A percentile compares a stretch with the other conserved stretches of the same genome.
phyloP scores from a whole-genome alignment of 2,329 filamentous ascomycete genomes.

The Herpomyces periplanetae region DNA sequence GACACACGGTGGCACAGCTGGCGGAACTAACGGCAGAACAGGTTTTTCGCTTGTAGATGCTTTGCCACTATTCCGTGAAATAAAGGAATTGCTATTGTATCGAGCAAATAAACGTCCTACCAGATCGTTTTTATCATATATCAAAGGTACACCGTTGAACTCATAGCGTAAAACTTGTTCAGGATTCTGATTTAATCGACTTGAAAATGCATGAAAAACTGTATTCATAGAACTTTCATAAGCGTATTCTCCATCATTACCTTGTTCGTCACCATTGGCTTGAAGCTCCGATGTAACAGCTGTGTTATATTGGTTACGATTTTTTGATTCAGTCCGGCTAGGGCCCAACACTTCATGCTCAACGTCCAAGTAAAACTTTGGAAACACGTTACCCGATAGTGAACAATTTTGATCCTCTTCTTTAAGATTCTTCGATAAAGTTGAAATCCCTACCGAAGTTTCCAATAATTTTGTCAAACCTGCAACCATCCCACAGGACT shows the following conservation, averaged over 20 bases:
- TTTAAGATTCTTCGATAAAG: too few relatives aligned
- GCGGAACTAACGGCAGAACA: constrained; percentile 5
- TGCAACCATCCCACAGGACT: too few relatives aligned
- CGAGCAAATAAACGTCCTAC: constrained; percentile 22
- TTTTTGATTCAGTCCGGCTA: too few relatives aligned
- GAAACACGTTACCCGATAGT: too few relatives aligned
- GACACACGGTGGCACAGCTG: constrained; percentile 25
- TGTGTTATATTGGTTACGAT: too few relatives aligned
- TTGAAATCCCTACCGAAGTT: too few relatives aligned
- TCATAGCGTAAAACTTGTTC: constrained; percentile 51
- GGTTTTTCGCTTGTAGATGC: constrained; percentile 6
- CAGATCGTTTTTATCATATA: constrained; percentile 39
- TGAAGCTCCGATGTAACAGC: too few relatives aligned
- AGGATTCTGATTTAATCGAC: constrained; percentile 35
- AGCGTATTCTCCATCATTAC: constrained; percentile 17
- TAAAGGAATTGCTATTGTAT: constrained; percentile 5
- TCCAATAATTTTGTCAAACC: too few relatives aligned
- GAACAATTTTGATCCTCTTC: too few relatives aligned
- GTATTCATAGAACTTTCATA: constrained; percentile 37
- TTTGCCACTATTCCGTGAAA: constrained; percentile 4
- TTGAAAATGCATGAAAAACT: constrained; percentile 40
- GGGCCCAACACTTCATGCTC: constrained; percentile 6
- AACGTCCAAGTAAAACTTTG: too few relatives aligned
- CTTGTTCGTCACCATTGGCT: constrained; percentile 16
- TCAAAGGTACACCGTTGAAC: constrained; percentile 25